Evolutionary conservation across 345 rosid species (phyloP), one percentile per base, ranked within the genome.

Genomic region (Aurinia saxatilis): DNA sequence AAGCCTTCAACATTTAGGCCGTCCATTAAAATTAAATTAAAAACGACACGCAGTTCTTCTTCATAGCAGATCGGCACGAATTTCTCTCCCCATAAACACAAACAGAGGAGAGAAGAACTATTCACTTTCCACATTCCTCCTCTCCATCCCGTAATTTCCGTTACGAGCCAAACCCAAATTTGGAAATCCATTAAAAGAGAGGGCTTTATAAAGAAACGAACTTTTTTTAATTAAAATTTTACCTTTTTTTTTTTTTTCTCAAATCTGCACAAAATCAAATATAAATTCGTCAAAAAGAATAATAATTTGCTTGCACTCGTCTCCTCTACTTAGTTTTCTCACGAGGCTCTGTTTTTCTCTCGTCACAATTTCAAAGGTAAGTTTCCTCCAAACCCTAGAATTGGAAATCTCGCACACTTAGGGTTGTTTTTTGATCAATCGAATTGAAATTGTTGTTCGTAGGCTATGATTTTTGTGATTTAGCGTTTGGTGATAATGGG

Each of bases 401-500:
- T 40, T 63, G 5, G 34, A 2, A 15, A 13, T 66, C 17, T 18
- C 14, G 0, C 14, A 10, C 52, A 27, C 37, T 51, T 55, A 71
- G 69, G 70, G 2, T 5, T 27, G 18, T 57, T 57, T 42, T 15
- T 30, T 21, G 33, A 47, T 62, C 31, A 36, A 46, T 46, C 54
- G 53, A 25, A 15, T 64, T 44, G 6, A 14, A 9, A 41, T 39
- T 29, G n/a, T 48, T 52, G 14, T 63, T 21, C 59, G 38, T 75
- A 71, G 79, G 50, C 78, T 76, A 67, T 60, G 62, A 61, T 63
- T 72, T 72, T 47, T 67, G 55, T 66, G 60, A 35, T 36, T 48
- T 42, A 16, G 62, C 58, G 72, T 61, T 54, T 73, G 49, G 65
- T 57, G 66, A 91, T 91, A 68, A 91, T 91, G 98, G 96, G 95